phyloP scores from a whole-genome alignment of 805 yeast species.

The Candida ortonii region DNA sequence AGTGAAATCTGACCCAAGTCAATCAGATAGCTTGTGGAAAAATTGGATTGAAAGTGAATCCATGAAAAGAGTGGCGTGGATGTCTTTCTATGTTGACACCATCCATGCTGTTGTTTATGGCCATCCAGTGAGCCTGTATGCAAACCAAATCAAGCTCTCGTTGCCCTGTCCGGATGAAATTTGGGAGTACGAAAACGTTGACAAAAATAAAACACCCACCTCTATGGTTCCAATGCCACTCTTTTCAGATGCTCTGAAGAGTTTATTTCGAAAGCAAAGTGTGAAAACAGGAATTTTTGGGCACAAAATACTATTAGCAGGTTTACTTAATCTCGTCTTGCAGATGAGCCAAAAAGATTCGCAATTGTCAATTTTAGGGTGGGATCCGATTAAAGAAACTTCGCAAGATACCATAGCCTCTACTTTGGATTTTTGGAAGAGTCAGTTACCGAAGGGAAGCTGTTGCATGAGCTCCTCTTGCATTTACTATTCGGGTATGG shows the following conservation, averaged over 20 bases:
- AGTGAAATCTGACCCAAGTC: constrained; percentile 27
- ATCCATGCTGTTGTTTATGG: constrained; percentile 72
- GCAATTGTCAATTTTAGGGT: constrained; percentile 41
- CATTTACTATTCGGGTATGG: constrained; percentile 12
- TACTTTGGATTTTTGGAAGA: constrained; percentile 64
- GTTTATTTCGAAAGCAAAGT: constrained; percentile 44
- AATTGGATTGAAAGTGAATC: constrained; percentile 76
- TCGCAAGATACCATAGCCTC: constrained; percentile 66
- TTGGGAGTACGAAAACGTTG: constrained; percentile 39
- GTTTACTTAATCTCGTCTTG: constrained; percentile 56
- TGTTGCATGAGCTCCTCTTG: constrained; percentile 22
- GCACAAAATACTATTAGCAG: constrained; percentile 57
- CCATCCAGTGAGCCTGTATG: constrained; percentile 50
- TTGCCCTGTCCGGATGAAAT: constrained; percentile 57
- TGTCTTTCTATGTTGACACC: constrained; percentile 74
- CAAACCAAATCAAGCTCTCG: constrained; percentile 53
- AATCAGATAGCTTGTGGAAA: constrained; percentile 34
- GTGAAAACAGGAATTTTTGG: constrained; percentile 52
- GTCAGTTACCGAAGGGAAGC: constrained; percentile 30
- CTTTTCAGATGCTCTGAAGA: constrained; percentile 31
- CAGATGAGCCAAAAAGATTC: constrained; percentile 58
- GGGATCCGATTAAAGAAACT: constrained; percentile 32
- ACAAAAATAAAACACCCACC: constrained; percentile 17
- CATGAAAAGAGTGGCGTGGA: constrained; percentile 67
- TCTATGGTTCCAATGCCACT: constrained; percentile 19